A percentile compares a stretch with the other conserved stretches of the same genome.
phyloP scores from a whole-genome alignment of 768 basidiomycete species.

The Kondoa subrosea region DNA sequence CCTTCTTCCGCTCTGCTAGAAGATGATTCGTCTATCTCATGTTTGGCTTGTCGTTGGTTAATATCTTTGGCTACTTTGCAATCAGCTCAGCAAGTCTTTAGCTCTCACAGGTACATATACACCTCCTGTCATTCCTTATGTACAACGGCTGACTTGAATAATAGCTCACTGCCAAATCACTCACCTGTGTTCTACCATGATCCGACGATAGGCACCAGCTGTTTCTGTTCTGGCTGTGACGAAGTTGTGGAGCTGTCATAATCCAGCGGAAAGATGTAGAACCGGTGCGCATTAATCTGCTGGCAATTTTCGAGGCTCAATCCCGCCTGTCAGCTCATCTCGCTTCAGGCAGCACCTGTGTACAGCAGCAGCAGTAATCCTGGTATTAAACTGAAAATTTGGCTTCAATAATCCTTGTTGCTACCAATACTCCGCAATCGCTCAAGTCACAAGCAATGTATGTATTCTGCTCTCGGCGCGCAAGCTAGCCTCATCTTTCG shows the following conservation, averaged over 20 bases:
- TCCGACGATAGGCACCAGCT: background rate
- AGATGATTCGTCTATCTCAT: background rate
- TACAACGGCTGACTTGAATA: background rate
- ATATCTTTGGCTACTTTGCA: background rate
- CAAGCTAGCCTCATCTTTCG: no score
- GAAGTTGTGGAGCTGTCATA: background rate
- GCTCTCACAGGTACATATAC: background rate
- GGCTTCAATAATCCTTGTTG: no score
- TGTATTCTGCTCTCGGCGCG: no score
- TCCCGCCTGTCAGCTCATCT: no score
- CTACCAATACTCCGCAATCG: no score
- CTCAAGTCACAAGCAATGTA: no score
- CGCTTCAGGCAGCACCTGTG: no score
- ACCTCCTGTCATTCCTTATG: background rate
- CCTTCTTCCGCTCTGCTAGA: background rate
- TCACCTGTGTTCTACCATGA: background rate
- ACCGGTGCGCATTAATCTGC: no score
- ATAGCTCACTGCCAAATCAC: background rate
- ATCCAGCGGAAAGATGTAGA: no score
- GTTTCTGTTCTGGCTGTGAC: background rate
- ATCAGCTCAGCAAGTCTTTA: background rate
- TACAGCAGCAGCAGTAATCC: no score
- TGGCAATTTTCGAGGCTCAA: no score
- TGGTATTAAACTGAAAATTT: no score
- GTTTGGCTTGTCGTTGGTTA: background rate